Percentiles rank a stretch among this genome's conserved stretches.
These are phyloP conservation scores for Lathyrus tuberosus DNA, from an alignment of 306 rosid species.

Conservation along the genomic window DNA sequence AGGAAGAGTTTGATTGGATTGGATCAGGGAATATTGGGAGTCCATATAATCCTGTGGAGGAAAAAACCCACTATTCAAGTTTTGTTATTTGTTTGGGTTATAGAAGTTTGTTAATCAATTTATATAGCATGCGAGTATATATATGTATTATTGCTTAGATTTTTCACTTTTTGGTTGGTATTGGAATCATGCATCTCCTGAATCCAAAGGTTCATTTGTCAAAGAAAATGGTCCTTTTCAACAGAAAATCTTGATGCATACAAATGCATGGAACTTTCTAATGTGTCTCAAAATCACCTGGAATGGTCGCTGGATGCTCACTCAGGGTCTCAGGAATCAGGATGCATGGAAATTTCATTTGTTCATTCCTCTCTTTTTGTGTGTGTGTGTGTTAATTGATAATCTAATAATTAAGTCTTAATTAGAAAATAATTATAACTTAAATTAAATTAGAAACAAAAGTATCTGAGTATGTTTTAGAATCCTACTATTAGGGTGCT, in stretches of 20 bases:
- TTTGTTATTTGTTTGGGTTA: constrained; percentile 48
- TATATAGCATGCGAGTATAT: constrained; percentile 33
- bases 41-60: constrained; percentile 37
- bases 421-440: no score
- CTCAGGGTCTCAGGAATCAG: no score
- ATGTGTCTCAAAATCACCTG: not conserved
- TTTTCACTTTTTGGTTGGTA: constrained; percentile 7
- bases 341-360: no score
- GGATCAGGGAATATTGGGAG: constrained; percentile 39
- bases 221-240: not conserved
- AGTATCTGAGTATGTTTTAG: no score
- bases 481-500: no score
- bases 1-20: constrained; percentile 46
- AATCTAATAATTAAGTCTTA: no score
- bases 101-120: constrained; percentile 35
- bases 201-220: not conserved
- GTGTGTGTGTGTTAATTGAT: no score
- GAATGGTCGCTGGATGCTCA: not conserved
- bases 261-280: not conserved
- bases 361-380: no score
- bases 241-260: not conserved
- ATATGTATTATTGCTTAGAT: constrained; percentile 15
- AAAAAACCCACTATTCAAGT: constrained; percentile 42
- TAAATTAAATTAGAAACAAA: no score
- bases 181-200: constrained; percentile 22